Evolutionary conservation across 768 basidiomycete species (phyloP).

Genomic region (Rhodotorula diobovata): DNA sequence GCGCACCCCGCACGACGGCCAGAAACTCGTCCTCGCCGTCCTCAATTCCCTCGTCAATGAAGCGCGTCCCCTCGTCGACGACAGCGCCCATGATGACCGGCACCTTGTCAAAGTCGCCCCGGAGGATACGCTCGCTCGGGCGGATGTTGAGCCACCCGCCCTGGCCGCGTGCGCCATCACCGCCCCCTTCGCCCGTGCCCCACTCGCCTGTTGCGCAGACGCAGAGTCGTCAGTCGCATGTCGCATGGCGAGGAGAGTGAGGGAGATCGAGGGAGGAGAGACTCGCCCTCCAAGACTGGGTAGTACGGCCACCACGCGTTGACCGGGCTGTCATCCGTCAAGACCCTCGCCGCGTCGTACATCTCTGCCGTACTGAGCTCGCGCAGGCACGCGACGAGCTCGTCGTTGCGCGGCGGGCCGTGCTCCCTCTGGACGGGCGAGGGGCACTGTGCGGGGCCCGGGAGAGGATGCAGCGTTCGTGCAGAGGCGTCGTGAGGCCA

Average conservation of each 20-base stretch:
- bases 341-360: conserved; percentile 1
- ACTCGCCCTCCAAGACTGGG: conserved; percentile 6
- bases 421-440: conserved; percentile 20
- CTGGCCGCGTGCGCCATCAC: conserved; percentile 13
- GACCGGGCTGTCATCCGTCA: conserved; percentile 15
- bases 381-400: conserved; percentile 26
- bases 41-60: neutral
- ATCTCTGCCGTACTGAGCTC: neutral
- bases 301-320: conserved; percentile 37
- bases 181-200: conserved; percentile 8
- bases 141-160: conserved; percentile 34
- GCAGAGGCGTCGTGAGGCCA: conserved; percentile 37
- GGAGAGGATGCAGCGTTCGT: conserved; percentile 34
- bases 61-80: conserved; percentile 36
- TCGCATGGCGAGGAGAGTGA: too few relatives aligned
- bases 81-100: conserved; percentile 34
- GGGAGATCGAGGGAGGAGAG: too few relatives aligned
- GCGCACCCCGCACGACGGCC: conserved; percentile 18
- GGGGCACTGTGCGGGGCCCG: conserved; percentile 24
- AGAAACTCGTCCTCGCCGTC: conserved; percentile 21
- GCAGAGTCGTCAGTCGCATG: neutral
- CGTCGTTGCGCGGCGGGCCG: conserved; percentile 27
- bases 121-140: conserved; percentile 27
- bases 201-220: conserved; percentile 14
- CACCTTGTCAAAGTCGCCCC: conserved; percentile 26